A percentile compares a stretch with the other conserved stretches of the same genome.
Evolutionary conservation across 2,329 filamentous ascomycete genomes (phyloP).

Genomic region (Colletotrichum australisinense): DNA sequence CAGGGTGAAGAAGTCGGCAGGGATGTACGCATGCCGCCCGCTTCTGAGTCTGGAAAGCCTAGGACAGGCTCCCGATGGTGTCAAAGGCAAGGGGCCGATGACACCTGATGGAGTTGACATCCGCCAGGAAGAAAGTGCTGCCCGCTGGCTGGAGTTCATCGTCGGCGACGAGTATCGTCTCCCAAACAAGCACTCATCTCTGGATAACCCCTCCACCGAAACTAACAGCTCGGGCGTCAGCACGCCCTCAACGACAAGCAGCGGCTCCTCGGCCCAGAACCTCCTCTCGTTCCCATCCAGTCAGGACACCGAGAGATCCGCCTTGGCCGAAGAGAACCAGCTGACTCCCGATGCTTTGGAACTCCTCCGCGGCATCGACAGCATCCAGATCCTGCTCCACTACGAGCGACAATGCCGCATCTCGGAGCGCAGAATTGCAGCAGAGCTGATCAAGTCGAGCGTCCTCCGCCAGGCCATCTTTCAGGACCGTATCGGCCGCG

Average conservation of each 20-base stretch:
- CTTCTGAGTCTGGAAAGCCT: not conserved
- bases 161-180: not conserved
- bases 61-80: not conserved
- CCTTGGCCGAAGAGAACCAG: not conserved
- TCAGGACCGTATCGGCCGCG: slow-evolving; percentile 10
- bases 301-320: not conserved
- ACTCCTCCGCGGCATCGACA: slow-evolving; percentile 9
- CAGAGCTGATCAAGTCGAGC: slow-evolving; percentile 16
- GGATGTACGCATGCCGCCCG: too few relatives aligned
- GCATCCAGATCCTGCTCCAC: slow-evolving; percentile 3
- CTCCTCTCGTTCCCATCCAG: not conserved
- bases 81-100: not conserved
- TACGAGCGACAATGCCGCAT: slow-evolving; percentile 23
- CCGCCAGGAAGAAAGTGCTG: not conserved
- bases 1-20: not conserved
- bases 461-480: slow-evolving; percentile 21
- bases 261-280: not conserved
- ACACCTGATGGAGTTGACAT: not conserved
- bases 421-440: slow-evolving; percentile 17
- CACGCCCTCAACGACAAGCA: not conserved
- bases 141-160: not conserved
- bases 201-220: not conserved
- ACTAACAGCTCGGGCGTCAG: not conserved
- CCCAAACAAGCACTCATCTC: not conserved
- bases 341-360: not conserved